Evolutionary conservation across 2,329 filamentous ascomycete genomes (phyloP), one percentile per base, ranked within the genome.

Genomic region (Phialophora tarda): DNA sequence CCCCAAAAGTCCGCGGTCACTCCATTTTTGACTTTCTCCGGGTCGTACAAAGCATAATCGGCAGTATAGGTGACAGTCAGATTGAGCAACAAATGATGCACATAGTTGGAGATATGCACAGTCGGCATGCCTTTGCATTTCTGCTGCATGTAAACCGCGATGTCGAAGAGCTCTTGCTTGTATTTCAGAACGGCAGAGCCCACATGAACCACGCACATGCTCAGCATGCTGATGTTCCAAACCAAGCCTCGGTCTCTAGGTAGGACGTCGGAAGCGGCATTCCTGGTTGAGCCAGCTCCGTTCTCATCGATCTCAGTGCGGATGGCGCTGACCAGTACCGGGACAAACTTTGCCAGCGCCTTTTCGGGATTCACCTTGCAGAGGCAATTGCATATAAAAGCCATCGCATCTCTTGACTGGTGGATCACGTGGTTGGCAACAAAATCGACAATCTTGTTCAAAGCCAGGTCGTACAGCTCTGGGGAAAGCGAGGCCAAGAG

Each of bases 201-300:
- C 54, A 99, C 93, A 74, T 99, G 95, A 2, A 99, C 95, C 24
- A 97, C 92, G 66, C 92, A 95, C 94, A 99, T 99, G 76, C 93
- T 96, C 4, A 99, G 86, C 83, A 99, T 93, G 78, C 92, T 97
- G 66, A 98, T 87, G 75, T 98, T 92, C 96, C 96, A 99, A 0
- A 99, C 93, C 17, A 99, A 82, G 3, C 92, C 95, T 62, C 95
- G 86, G 77, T 99, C 95, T 71, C 95, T 88, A 8, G 95, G 95
- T 21, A 99, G 84, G 51, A 98, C 93, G 77, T 99, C 95, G 0
- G 91, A 91, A 23, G 95, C 95, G 63, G 92, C 96, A 64, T 93
- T 98, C 73, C 95, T 87, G 64, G 96, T 96, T 1, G 94, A 98
- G 1, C 94, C 96, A 23, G 95, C 95, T 58, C 94, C 92, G 76